phyloP scores from a whole-genome alignment of 495 filamentous ascomycete species.

The Talaromyces thailandensis region DNA sequence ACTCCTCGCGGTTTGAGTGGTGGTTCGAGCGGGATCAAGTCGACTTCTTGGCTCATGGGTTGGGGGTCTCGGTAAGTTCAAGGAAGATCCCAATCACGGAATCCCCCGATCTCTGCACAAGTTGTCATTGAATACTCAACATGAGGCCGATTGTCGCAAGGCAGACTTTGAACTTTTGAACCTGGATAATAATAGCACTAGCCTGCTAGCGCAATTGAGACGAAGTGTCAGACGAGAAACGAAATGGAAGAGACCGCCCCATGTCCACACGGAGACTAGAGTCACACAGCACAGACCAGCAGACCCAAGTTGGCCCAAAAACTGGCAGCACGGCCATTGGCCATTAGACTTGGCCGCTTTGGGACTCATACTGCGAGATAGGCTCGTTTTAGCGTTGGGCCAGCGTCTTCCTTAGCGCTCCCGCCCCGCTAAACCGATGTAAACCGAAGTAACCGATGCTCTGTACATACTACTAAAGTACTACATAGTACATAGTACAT shows the following conservation, averaged over 20 bases:
- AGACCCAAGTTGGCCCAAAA: background rate
- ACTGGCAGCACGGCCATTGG: background rate
- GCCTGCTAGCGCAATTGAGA: background rate
- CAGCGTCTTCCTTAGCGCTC: background rate
- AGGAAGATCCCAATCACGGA: background rate
- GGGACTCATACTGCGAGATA: constrained; percentile 1
- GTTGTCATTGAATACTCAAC: background rate
- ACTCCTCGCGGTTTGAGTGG: background rate
- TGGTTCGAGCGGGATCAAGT: background rate
- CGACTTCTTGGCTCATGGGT: background rate
- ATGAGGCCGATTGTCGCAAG: background rate
- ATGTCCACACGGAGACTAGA: background rate
- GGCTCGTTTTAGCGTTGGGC: background rate
- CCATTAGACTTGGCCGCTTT: background rate
- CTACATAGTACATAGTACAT: too few relatives aligned
- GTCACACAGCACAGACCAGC: too few relatives aligned
- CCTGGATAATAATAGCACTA: background rate
- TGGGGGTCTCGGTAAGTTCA: background rate
- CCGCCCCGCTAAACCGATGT: background rate
- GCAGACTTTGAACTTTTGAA: background rate
- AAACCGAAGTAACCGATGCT: too few relatives aligned
- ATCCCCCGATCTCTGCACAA: background rate
- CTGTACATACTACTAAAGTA: too few relatives aligned
- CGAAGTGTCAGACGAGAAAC: background rate
- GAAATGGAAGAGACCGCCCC: background rate